Evolutionary conservation across 805 yeast genomes (phyloP), one percentile per base, ranked within the genome.

Genomic region (Ogataea methylovora): DNA sequence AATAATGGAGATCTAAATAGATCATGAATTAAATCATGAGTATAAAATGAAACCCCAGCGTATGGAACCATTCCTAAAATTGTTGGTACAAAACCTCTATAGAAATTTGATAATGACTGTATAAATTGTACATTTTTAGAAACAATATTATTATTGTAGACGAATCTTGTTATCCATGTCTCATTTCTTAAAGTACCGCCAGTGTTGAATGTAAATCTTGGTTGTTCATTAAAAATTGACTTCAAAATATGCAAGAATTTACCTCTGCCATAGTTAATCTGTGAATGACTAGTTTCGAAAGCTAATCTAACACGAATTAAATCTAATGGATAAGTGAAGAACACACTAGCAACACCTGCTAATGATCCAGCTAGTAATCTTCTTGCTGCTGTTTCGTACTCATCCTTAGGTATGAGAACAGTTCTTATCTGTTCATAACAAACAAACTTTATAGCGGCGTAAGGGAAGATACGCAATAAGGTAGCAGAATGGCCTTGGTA

Each of bases 401-500:
- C 62, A 37, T 75, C 79, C 33, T 70, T 64, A 3, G 95, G 95
- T 33, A 92, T 92, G 39, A 92, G 58, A 2, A 83, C 36, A 10
- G 84, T 68, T 41, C 98, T 63, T 31, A 88, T 76, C 57, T 92
- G 97, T 60, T 92, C 98, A 58, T 92, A 92, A 8, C 94, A 88
- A 12, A 92, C 95, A 57, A 90, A 92, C 56, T 92, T 92, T 50
- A 92, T 84, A 9, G 96, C 95, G 4, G 98, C 97, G 56, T 92
- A 92, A 1, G 98, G 98, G 56, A 92, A 90, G 3, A 92, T 85
- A 41, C 98, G 69, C 28, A 88, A 57, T 33, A 92, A 62, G 0
- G 98, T 92, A 1, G 94, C 96, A 4, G 95, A 84, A 56, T 92
- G 98, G 27, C 98, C 98, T 50, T 90, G 95, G 54, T 78, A 90